Conservation (phyloP, 192 early-diverging fungal genomes). For the Irineochytrium annulatum region DNA sequence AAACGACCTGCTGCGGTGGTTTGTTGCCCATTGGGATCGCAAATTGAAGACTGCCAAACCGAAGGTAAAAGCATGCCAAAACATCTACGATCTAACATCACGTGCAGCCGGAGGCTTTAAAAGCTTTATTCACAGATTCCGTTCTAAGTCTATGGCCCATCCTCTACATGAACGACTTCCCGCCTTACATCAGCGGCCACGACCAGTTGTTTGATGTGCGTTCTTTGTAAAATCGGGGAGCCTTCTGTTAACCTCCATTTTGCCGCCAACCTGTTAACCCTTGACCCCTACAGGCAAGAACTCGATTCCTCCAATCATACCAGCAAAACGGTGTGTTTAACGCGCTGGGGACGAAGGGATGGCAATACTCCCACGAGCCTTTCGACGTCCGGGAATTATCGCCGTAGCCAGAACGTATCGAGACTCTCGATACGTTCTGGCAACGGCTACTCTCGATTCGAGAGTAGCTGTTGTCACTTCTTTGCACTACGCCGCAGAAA, state of each 20-base stretch:
- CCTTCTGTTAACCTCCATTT: background rate
- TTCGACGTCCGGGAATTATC: no score
- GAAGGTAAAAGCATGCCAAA: slow-evolving; percentile 23
- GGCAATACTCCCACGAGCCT: no score
- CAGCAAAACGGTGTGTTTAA: no score
- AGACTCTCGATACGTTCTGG: no score
- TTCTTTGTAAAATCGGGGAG: background rate
- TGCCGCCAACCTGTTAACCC: no score
- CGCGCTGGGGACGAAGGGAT: no score
- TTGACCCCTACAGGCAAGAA: no score
- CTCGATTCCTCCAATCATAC: no score
- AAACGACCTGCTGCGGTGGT: slow-evolving; percentile 35
- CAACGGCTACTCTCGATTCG: no score
- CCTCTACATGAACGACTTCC: slow-evolving; percentile 33
- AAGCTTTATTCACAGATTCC: slow-evolving; percentile 14
- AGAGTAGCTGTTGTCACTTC: no score
- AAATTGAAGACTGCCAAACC: slow-evolving; percentile 20
- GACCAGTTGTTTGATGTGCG: slow-evolving; percentile 16
- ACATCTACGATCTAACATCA: background rate
- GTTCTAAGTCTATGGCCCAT: slow-evolving; percentile 41
- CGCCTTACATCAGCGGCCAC: slow-evolving; percentile 33
- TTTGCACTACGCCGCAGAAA: no score
- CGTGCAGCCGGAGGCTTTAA: background rate
- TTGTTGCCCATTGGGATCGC: slow-evolving; percentile 38
- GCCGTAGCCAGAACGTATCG: no score